A percentile compares a stretch with the other conserved stretches of the same genome.
These are phyloP conservation scores for Russula sp. DNA, from an alignment of 768 basidiomycete species.

Conservation along the genomic window DNA sequence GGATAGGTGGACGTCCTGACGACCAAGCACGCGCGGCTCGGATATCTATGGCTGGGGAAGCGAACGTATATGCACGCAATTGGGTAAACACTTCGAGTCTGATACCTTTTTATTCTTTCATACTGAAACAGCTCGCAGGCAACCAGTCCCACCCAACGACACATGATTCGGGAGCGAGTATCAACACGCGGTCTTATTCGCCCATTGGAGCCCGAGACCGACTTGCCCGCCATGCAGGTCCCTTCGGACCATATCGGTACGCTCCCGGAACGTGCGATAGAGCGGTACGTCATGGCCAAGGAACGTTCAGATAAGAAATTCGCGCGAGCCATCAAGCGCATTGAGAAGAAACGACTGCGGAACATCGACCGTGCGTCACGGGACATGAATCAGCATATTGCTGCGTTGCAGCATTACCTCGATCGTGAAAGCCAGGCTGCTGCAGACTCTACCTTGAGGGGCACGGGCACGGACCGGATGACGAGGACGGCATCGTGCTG, in stretches of 20 bases:
- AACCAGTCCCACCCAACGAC: conserved; percentile 41
- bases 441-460: neutral
- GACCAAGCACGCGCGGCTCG: conserved; percentile 25
- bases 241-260: conserved; percentile 65
- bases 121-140: neutral
- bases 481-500: conserved; percentile 47
- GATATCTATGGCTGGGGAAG: conserved; percentile 54
- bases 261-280: conserved; percentile 68
- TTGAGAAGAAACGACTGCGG: conserved; percentile 65
- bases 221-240: conserved; percentile 64
- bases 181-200: conserved; percentile 80
- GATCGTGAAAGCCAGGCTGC: conserved; percentile 34
- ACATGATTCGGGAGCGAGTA: conserved; percentile 91
- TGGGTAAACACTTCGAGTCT: conserved; percentile 40
- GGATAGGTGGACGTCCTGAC: conserved; percentile 24
- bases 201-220: conserved; percentile 66
- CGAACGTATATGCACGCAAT: conserved; percentile 51
- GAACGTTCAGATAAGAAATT: conserved; percentile 67
- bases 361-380: conserved; percentile 62
- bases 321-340: conserved; percentile 47
- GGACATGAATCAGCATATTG: conserved; percentile 56
- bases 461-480: conserved; percentile 29
- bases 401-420: conserved; percentile 44
- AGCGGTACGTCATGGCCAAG: conserved; percentile 70
- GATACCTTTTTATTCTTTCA: neutral